Evolutionary conservation across 2,329 filamentous ascomycete genomes (phyloP).

Genomic region (Diatrype stigma): DNA sequence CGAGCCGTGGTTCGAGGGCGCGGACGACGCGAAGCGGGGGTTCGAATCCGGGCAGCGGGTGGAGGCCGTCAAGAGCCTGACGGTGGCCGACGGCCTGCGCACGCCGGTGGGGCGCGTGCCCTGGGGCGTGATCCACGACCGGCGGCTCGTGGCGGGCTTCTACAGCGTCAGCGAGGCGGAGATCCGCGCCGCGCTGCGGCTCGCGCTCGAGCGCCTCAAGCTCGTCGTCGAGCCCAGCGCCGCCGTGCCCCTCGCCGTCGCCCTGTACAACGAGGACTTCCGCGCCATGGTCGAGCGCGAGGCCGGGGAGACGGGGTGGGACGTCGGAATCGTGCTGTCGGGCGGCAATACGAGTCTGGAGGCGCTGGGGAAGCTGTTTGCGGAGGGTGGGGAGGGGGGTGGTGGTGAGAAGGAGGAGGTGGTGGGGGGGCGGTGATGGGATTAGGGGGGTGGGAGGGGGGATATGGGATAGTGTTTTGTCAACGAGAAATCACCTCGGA

Average conservation of each 20-base stretch:
- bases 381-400: constrained; percentile 6
- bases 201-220: constrained; percentile 87
- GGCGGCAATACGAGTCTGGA: constrained; percentile 58
- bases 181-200: constrained; percentile 69
- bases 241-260: constrained; percentile 78
- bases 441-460: background rate
- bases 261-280: constrained; percentile 83
- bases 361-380: constrained; percentile 48
- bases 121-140: constrained; percentile 73
- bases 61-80: constrained; percentile 65
- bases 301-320: constrained; percentile 70
- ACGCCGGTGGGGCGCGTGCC: constrained; percentile 75
- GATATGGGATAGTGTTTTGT: no score
- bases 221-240: constrained; percentile 85
- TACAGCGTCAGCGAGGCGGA: constrained; percentile 75
- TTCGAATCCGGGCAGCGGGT: constrained; percentile 62
- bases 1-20: constrained; percentile 78
- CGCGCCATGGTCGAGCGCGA: constrained; percentile 64
- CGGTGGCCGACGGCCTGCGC: constrained; percentile 83
- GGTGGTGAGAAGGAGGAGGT: background rate
- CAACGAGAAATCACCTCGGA: no score
- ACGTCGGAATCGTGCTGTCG: constrained; percentile 56
- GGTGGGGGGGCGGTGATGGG: background rate
- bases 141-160: constrained; percentile 64
- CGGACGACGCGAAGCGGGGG: constrained; percentile 75